Evolutionary conservation across 2,329 filamentous ascomycete species (phyloP).

Genomic region (Paraphoma chrysanthemicola): DNA sequence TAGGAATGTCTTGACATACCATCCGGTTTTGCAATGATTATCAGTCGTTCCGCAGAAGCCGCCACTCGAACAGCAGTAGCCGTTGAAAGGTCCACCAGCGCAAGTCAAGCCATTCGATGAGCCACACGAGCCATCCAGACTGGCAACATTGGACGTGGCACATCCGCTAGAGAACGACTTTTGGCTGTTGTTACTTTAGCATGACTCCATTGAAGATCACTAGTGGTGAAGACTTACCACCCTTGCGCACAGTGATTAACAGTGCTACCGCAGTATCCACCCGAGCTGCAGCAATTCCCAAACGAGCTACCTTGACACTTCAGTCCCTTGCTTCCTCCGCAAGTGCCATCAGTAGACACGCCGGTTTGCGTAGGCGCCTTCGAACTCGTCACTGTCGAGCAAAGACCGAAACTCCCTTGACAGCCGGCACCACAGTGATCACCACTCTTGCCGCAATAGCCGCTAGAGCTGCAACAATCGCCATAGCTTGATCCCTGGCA

Average conservation of each 20-base stretch:
- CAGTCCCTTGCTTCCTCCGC: constrained; percentile 15
- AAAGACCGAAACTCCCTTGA: constrained; percentile 13
- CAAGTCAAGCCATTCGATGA: constrained; percentile 12
- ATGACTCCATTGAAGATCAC: neutral
- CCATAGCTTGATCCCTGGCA: constrained; percentile 13
- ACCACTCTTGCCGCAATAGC: constrained; percentile 7
- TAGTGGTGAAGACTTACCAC: constrained; percentile 7
- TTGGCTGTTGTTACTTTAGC: constrained; percentile 6
- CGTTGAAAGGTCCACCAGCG: constrained; percentile 12
- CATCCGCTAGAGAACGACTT: constrained; percentile 18
- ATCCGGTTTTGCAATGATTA: constrained; percentile 14
- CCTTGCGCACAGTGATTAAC: constrained; percentile 18
- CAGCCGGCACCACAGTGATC: constrained; percentile 15
- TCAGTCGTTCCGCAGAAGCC: constrained; percentile 18
- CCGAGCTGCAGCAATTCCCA: constrained; percentile 17
- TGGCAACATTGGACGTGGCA: constrained; percentile 13
- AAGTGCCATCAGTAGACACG: constrained; percentile 20
- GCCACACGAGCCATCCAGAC: constrained; percentile 12
- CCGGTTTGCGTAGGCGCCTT: neutral
- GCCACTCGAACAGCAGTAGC: constrained; percentile 13
- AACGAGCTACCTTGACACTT: constrained; percentile 16
- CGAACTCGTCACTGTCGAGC: neutral
- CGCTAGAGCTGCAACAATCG: constrained; percentile 10
- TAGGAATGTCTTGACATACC: neutral
- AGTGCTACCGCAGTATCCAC: constrained; percentile 11